Base-by-base conservation (phyloP, 139 green algal species). In the Chlamydomonas sp. region DNA sequence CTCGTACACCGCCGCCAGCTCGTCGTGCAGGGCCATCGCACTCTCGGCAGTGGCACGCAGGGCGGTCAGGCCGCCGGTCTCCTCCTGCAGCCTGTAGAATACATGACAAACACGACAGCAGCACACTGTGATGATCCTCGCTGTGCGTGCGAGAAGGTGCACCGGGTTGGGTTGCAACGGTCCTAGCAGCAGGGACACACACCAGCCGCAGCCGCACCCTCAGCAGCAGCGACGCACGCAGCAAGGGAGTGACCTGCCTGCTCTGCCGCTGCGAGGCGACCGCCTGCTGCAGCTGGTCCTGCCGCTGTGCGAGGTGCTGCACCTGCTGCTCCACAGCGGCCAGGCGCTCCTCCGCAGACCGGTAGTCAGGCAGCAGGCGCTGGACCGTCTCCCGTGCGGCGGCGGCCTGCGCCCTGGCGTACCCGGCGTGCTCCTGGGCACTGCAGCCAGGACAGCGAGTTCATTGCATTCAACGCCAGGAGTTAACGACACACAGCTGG, bases 341-440 rank as follows among this genome's bases (percentile, higher is more conserved):
- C 83, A 80, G 61, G 4, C 74, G 83, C 62, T 87, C 83, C 62
- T 62, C 62, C 2, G 83, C 73, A 4, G 72, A 5, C 16, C 61
- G 62, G 15, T 81, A 4, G n/a, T 87, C 83, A 4, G 83, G 62
- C 62, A 67, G n/a, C 7, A 87, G 74, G 15, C 83, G 83, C 63
- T 87, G 83, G 5, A 62, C 6, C 3, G 83, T 63, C 1, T 87
- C 83, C 5, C 83, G 83, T 5, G 83, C 83, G 8, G 31, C 72
- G 5, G 73, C 6, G 0, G 83, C 83, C 63, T 87, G 83, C 62
- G 73, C 72, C 16, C 83, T 57, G 12, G 73, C 14, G n/a, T 87
- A 87, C 2, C 83, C 83, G 0, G 49, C 83, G 4, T 81, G 72
- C 73, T 87, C 83, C 73, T 80, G 83, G 10, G 83, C 66, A 72